Evolutionary conservation across 441 rosid genomes (phyloP), one percentile per base, ranked within the genome.

Genomic region (Breynia disticha): DNA sequence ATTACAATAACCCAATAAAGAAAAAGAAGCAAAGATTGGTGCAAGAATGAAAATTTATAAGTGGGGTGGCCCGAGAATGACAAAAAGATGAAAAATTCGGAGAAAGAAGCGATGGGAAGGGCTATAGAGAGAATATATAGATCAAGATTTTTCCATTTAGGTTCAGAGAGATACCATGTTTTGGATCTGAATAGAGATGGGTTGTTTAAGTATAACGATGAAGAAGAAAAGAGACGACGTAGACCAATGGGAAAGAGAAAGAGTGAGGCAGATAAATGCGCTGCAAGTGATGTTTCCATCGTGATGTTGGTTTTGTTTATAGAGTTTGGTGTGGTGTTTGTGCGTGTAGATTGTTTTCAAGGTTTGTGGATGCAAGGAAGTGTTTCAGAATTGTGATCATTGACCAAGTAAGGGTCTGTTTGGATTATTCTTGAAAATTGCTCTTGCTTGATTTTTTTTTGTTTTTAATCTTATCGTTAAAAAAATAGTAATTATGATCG

Each of bases 31-130:
- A 60, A 16, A 11, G 77, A 72, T 24, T 74, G 81, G 50, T 71
- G 74, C 64, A 67, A 65, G 71, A 76, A 76, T 42, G 86, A 69
- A 70, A 69, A 80, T 18, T 66, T 72, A 60, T 66, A 79, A 52
- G 86, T 55, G 28, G 86, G 66, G 66, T 70, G 78, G 19, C 62
- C 76, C 7, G 73, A 60, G 46, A 76, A 56, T 16, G 84, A 60
- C 42, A 71, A 43, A 69, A 79, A 82, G 63, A 79, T 48, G 72
- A 78, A 72, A 60, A 78, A 32, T 20, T 72, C 54, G 19, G 81
- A 64, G 58, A 80, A 72, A 35, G 79, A 83, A 57, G 81, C 73
- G 14, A 78, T 60, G 19, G 87, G 87, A n/a, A 80, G 83, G 50
- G 76, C 71, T 15, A 80, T 35, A 5, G 68, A 38, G 43, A 78